Evolutionary conservation across 306 rosid species (phyloP), one percentile per base, ranked within the genome.

Genomic region (Cucurbita moschata): DNA sequence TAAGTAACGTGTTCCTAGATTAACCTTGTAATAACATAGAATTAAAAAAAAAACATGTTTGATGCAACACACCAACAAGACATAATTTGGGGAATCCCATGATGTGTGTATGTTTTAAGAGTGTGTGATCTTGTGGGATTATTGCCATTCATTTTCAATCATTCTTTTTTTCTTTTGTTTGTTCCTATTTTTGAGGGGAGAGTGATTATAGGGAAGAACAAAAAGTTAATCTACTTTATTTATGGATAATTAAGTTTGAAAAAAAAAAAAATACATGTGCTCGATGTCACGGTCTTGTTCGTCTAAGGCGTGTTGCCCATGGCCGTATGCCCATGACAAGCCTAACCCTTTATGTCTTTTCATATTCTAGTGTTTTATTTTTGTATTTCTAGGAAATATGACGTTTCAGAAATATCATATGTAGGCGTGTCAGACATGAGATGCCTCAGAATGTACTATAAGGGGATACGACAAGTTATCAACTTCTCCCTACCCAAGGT

Each of bases 71-170:
- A 87, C 89, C 89, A 79, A 66, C 91, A 79, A 26, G 86, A 80
- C 97, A 91, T 82, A 83, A 86, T 86, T 80, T 86, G 79, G 82
- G 77, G 87, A 80, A 87, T 86, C 89, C 88, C 87, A 91, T 87
- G 55, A 91, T 86, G 83, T 79, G 77, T 86, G 83, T 79, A 76
- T 87, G 72, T 82, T 83, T 83, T 76, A 81, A 81, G 80, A 82
- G 77, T 80, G 79, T 47, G 70, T 43, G 79, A 84, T 85, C 78
- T 71, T 58, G 3, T 56, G 76, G 88, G 80, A 87, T 90, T 79
- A 86, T 86, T 71, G 81, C 12, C 78, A 83, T 83, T 84, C 77
- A 87, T 87, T 79, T 86, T 82, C 77, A 87, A 83, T 87, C 90
- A 84, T 87, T 83, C 76, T 77, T 18, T 78, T 64, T 40, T 30